Conservation (phyloP, 2,329 filamentous ascomycete species). For the Delphinella strobiligena region DNA sequence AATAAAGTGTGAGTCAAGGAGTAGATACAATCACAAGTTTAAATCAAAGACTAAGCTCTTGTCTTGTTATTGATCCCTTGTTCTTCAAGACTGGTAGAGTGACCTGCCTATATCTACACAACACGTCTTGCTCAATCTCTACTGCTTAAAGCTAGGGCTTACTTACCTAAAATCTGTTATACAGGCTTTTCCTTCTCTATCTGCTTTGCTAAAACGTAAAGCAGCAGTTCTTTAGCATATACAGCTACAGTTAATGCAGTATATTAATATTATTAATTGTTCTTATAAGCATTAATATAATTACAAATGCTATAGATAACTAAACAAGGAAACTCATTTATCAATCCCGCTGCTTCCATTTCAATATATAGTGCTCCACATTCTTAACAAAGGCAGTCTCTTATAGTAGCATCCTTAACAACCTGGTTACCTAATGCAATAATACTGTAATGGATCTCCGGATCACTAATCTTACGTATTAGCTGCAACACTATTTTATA, state of each 20-base stretch:
- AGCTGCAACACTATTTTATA: not conserved
- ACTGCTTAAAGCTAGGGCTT: not conserved
- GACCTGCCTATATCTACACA: not conserved
- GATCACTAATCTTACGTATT: slow-evolving; percentile 3
- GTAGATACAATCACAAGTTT: too few relatives aligned
- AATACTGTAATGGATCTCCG: slow-evolving; percentile 24
- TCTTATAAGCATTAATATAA: slow-evolving; percentile 16
- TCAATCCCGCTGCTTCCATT: too few relatives aligned
- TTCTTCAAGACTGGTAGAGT: not conserved
- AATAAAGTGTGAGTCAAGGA: too few relatives aligned
- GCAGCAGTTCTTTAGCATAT: slow-evolving; percentile 14
- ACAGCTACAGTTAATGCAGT: slow-evolving; percentile 14
- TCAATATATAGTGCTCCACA: slow-evolving; percentile 9
- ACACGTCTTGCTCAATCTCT: not conserved
- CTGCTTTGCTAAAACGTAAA: too few relatives aligned
- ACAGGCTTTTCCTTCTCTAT: not conserved
- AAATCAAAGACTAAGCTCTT: too few relatives aligned
- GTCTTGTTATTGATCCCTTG: too few relatives aligned
- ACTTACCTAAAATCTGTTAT: not conserved
- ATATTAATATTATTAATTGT: slow-evolving; percentile 14
- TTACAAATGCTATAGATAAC: slow-evolving; percentile 17
- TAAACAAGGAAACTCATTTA: slow-evolving; percentile 13
- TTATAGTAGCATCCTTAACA: slow-evolving; percentile 5
- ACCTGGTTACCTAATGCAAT: slow-evolving; percentile 27
- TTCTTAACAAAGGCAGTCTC: slow-evolving; percentile 8